Evolutionary conservation across 306 rosid genomes (phyloP), one percentile per base, ranked within the genome.

Genomic region (Fagus sylvatica): DNA sequence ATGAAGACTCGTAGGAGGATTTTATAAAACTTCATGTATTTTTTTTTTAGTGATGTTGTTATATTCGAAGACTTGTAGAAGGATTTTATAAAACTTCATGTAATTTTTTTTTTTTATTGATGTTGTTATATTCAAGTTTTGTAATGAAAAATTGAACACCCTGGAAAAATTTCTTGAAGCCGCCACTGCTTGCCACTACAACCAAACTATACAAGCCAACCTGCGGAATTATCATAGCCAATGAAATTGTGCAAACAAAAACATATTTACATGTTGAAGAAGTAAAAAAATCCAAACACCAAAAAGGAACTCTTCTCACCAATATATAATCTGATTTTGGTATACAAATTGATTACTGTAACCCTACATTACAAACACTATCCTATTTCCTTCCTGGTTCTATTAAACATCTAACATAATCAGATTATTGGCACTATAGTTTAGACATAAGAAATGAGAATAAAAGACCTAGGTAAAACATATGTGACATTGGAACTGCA

Each of bases 321-420:
- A 87, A 69, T 77, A 74, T 40, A 74, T 43, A 48, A 76, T 74
- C 86, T 82, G 82, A 76, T 85, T 87, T 78, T 60, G 76, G 80
- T 82, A 82, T 85, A 85, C 87, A 89, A 79, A 85, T 84, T 76
- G 79, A 83, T 81, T 80, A 7, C 72, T 71, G 73, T 85, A 85
- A 81, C 88, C 88, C 89, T 82, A 87, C 57, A 80, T 74, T 79
- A 84, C 87, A 85, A 79, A 79, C 53, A 71, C 86, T 82, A 84
- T 60, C 83, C 90, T 86, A 89, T 79, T 74, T 69, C 53, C 36
- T 72, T 59, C 7, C 8, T 39, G 61, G 82, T 84, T 83, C 93
- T 89, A 84, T 84, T 85, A 79, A 78, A 79, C 79, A 78, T 82
- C 89, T 83, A 48, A 71, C 88, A 81, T 67, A 79, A 82, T 74